Evolutionary conservation across 331 rosid genomes (phyloP), one percentile per base, ranked within the genome.

Genomic region (Dryas integrifolia): DNA sequence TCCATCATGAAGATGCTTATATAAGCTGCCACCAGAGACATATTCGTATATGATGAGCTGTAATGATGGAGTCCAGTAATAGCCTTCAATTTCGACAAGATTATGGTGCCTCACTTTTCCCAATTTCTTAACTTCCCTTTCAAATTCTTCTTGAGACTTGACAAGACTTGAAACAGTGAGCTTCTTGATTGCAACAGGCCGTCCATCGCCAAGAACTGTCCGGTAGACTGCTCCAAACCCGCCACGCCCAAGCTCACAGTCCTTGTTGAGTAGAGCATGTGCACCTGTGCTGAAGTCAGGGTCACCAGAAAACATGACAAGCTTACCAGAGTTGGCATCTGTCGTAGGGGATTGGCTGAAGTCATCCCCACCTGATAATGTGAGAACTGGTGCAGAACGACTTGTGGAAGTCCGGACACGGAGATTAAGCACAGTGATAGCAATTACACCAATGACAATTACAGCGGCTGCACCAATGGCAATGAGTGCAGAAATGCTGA

Each of bases 401-500:
- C 90, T 70, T 12, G 84, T 6, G 57, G 93, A 74, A 16, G 99
- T 61, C 45, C 91, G 89, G 48, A 92, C 96, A 38, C 86, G 96
- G 73, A 95, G 92, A 79, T 95, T 95, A 70, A 95, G 96, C 78
- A 95, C 96, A 2, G 96, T 86, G 79, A 95, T 95, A 16, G 98
- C 85, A 66, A 95, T 90, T 45, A 95, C 99, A 64, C 99, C 99
- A 52, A 95, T 76, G 40, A 95, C 89, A 72, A 95, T 95, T 78
- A 88, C 88, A 72, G 96, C 96, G 13, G 99, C 99, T 73, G 99
- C 99, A 53, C 96, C 99, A 65, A 95, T 95, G 81, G 99, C 99
- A 49, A 95, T 87, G 70, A 95, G 97, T 7, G 99, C 92, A 57
- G 99, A 95, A 79, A 95, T 88, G 89, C 99, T 95, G 78, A 95